Percentiles rank a stretch among this genome's conserved stretches.
Conservation (phyloP, 352 stramenopile genomes). For the Phytophthora cryptogea region DNA sequence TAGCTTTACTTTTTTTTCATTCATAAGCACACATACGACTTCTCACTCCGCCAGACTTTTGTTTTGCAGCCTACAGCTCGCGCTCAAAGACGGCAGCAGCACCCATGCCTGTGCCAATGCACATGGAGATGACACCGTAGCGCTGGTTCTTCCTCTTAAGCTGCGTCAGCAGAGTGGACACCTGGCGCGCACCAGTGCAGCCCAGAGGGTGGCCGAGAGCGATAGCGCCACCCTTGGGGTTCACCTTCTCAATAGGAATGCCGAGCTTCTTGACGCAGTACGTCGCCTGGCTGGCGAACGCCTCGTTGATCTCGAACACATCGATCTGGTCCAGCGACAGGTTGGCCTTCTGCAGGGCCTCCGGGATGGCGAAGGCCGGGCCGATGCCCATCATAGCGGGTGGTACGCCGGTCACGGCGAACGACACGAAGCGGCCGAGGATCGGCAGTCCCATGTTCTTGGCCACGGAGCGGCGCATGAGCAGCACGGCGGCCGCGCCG, state of each 20-base stretch:
- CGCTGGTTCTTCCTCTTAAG: conserved; percentile 86
- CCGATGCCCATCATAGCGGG: conserved; percentile 90
- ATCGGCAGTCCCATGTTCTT: conserved; percentile 80
- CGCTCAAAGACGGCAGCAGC: conserved; percentile 93
- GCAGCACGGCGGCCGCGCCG: conserved; percentile 84
- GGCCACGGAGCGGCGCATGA: conserved; percentile 85
- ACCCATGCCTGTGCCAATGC: conserved; percentile 95
- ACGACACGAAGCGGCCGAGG: conserved; percentile 87
- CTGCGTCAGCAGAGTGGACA: conserved; percentile 92
- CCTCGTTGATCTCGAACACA: conserved; percentile 93
- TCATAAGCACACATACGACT: conserved; percentile 17
- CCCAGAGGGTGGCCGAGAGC: conserved; percentile 90
- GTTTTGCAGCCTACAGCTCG: conserved; percentile 32
- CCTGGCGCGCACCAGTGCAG: conserved; percentile 88
- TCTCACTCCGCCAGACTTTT: conserved; percentile 11
- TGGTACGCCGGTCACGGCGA: conserved; percentile 79
- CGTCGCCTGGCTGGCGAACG: conserved; percentile 87
- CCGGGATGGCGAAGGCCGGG: conserved; percentile 81
- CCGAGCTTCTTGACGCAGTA: conserved; percentile 84
- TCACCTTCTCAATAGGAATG: conserved; percentile 85
- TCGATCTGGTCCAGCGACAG: conserved; percentile 84
- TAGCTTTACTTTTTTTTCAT: conserved; percentile 6
- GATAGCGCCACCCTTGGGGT: conserved; percentile 90
- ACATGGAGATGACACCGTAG: conserved; percentile 95
- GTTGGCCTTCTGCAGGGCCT: conserved; percentile 67